These are phyloP conservation scores for Metschnikowia similis DNA, from an alignment of 805 yeast species.

Conservation along the genomic window DNA sequence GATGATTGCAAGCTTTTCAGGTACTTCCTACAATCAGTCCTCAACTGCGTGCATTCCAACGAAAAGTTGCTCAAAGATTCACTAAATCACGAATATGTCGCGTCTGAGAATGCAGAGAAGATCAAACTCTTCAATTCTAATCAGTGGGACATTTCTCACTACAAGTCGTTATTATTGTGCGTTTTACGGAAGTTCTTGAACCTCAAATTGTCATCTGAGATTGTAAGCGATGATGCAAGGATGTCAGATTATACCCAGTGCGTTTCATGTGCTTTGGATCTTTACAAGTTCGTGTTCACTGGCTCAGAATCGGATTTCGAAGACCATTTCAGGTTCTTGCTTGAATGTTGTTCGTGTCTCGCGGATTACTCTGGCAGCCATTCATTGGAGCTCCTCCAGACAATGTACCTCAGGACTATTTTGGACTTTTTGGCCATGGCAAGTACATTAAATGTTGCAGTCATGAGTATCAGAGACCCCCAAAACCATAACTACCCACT, in stretches of 20 bases:
- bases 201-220: slow-evolving; percentile 17
- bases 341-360: slow-evolving; percentile 31
- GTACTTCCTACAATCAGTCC: slow-evolving; percentile 55
- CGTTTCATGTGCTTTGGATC: slow-evolving; percentile 37
- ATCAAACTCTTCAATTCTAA: slow-evolving; percentile 39
- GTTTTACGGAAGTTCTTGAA: slow-evolving; percentile 46
- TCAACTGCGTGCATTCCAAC: slow-evolving; percentile 49
- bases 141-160: slow-evolving; percentile 54
- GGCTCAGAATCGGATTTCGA: slow-evolving; percentile 57
- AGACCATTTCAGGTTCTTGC: slow-evolving; percentile 37
- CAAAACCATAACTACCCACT: slow-evolving; percentile 24
- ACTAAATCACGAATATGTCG: slow-evolving; percentile 56
- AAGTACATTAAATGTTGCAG: slow-evolving; percentile 24
- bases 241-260: slow-evolving; percentile 24
- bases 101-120: slow-evolving; percentile 44
- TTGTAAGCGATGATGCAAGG: slow-evolving; percentile 17
- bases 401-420: slow-evolving; percentile 26
- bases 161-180: slow-evolving; percentile 51
- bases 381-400: slow-evolving; percentile 27
- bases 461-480: slow-evolving; percentile 29
- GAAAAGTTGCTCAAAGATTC: slow-evolving; percentile 40
- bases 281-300: slow-evolving; percentile 43
- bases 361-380: slow-evolving; percentile 11
- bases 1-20: slow-evolving; percentile 64
- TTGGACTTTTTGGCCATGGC: slow-evolving; percentile 27